phyloP scores from a whole-genome alignment of 2,329 filamentous ascomycete genomes.

The Sphaerulina musiva region DNA sequence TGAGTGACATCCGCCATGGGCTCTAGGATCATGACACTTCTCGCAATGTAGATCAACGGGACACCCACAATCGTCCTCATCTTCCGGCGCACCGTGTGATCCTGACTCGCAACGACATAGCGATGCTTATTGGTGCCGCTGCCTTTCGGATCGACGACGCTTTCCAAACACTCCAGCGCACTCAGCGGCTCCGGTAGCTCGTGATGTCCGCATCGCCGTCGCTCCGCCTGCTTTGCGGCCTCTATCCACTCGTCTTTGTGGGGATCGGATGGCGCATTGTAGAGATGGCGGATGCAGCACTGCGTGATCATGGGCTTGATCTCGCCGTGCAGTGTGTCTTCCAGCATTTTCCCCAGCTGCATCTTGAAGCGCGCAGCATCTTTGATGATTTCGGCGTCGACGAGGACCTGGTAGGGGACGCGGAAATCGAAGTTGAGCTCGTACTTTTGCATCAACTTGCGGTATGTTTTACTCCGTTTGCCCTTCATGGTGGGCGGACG shows the following conservation, averaged over 20 bases:
- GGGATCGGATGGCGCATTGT: conserved; percentile 40
- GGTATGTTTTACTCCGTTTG: conserved; percentile 66
- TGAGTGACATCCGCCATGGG: conserved; percentile 66
- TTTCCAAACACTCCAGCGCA: conserved; percentile 62
- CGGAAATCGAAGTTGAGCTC: conserved; percentile 70
- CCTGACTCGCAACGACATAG: conserved; percentile 72
- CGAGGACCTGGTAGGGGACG: conserved; percentile 86
- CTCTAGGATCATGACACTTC: conserved; percentile 72
- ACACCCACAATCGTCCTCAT: conserved; percentile 65
- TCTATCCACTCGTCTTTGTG: conserved; percentile 58
- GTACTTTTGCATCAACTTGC: conserved; percentile 92
- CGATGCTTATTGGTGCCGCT: conserved; percentile 67
- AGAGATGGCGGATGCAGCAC: conserved; percentile 74
- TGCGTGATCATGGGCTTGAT: conserved; percentile 81
- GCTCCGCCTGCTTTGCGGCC: conserved; percentile 67
- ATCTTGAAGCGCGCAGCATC: conserved; percentile 82
- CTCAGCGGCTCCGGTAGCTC: conserved; percentile 65
- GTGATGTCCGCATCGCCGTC: conserved; percentile 71
- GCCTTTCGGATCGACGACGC: conserved; percentile 72
- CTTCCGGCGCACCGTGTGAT: conserved; percentile 54
- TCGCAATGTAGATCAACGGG: conserved; percentile 69
- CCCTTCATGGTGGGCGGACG: conserved; percentile 52
- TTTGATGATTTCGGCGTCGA: conserved; percentile 78
- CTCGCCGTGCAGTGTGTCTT: conserved; percentile 78
- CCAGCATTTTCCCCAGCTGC: conserved; percentile 69